Evolutionary conservation across 2,329 filamentous ascomycete species (phyloP), one percentile per base, ranked within the genome.

Genomic region (Claviceps digitariae): DNA sequence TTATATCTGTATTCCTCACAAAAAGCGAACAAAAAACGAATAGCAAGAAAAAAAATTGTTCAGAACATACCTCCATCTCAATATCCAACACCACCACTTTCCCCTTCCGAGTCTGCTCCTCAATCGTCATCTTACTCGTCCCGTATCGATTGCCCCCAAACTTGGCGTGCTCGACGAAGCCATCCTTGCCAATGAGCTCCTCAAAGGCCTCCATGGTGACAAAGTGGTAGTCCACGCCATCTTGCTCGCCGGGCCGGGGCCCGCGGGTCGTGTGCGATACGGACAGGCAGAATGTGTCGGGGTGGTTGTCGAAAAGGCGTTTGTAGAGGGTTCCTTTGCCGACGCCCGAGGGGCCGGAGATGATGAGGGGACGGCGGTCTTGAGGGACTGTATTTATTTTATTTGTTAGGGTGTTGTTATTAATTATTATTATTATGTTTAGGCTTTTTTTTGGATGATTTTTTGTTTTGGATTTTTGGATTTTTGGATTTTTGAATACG

Each of bases 71-170:
- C 80, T 95, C 90, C 88, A 96, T 95, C 76, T 96, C 91, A 65
- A 96, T 97, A 67, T 97, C 91, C 60, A 96, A 73, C 48, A 96
- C 82, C 57, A 90, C 91, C 44, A 90, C 81, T 63, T 77, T 78
- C 20, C 83, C 84, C 70, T 83, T 81, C 56, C 80, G 78, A 2
- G 78, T 78, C 66, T 90, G 83, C 63, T 87, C 81, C 67, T 84
- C 78, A 57, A 95, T 88, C 29, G 88, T 88, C 68, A 78, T 75
- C 64, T 88, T 83, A 66, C 82, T 87, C 5, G 90, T 95, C 54
- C 90, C 90, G 71, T 96, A 96, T 64, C 81, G 74, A 71, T 96
- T 95, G 52, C 82, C 83, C 43, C 89, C 83, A 67, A 95, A 96
- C 66, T 85, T 74, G 52, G 90, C 90, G 72, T 86, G 71, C 75